These are phyloP conservation scores for Plasmodium gaboni DNA, from an alignment of 169 alveolate species.

Conservation along the genomic window DNA sequence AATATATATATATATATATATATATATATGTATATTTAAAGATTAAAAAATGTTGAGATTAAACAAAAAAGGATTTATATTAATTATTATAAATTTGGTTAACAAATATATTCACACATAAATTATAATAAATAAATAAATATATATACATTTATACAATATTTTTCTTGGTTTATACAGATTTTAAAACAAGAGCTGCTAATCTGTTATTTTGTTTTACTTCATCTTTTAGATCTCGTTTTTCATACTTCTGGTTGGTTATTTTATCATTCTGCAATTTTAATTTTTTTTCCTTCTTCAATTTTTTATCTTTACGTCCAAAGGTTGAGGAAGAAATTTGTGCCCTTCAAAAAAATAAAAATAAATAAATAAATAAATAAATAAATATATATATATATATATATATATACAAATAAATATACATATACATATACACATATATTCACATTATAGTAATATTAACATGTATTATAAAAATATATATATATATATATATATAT, in stretches of 20 bases:
- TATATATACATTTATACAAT: too few species aligned
- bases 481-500: too few species aligned
- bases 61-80: too few species aligned
- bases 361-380: background rate
- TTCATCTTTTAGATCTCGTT: conserved; percentile 45
- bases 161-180: background rate
- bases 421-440: background rate
- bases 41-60: too few species aligned
- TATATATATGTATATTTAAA: too few species aligned
- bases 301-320: conserved; percentile 45
- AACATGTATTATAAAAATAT: background rate
- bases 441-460: background rate
- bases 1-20: too few species aligned
- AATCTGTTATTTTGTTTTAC: conserved; percentile 44
- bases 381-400: background rate
- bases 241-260: conserved; percentile 41
- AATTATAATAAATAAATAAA: too few species aligned
- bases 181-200: conserved; percentile 49
- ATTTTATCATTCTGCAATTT: conserved; percentile 12
- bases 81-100: too few species aligned
- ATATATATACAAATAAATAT: background rate
- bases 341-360: conserved; percentile 18
- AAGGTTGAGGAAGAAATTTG: conserved; percentile 55
- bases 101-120: too few species aligned
- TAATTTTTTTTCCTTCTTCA: conserved; percentile 52